Base-by-base conservation (phyloP, 768 basidiomycete species). In the Phylloporus sp. region DNA sequence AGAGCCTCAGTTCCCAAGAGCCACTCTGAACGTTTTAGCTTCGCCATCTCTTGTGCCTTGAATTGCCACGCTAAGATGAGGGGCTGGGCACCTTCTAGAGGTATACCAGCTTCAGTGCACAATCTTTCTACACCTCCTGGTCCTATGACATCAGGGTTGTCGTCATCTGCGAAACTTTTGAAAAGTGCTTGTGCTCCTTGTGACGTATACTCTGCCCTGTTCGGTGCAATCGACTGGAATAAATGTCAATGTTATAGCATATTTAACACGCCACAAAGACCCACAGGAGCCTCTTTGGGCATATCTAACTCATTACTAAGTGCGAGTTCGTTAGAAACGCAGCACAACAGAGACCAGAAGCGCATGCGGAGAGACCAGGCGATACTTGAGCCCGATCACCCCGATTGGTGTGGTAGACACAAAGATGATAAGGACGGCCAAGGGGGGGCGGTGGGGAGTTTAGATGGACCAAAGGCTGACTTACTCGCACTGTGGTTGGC, bases 41-140 rank as follows among this genome's bases (percentile, higher is more conserved):
- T 86, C 24, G 74, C 85, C 81, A 91, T 82, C 58, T 89, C 86
- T 48, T 73, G 71, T 9, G 84, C 76, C 37, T 76, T 70, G 46
- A 86, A 64, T 55, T 85, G 82, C 89, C 89, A 91, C 20, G 86
- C 78, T 13, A 90, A 69, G 15, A 90, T 71, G 43, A 91, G 70
- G 17, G 87, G 84, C 51, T 79, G 66, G 6, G 82, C 71, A 24
- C 87, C 85, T 17, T 90, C 88, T 63, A 92, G 68, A 0, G 85
- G 71, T 37, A 90, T 76, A n/a, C 77, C 69, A 11, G 82, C 78
- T 51, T 90, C 85, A 21, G 53, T 72, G 66, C 85, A 92, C 23
- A 93, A 66, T 42, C 67, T 71, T 63, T 84, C 81, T 52, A 90
- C 80, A 3, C 87, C 86, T 48, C 81, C 86, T 1, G 84, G 76